phyloP scores from a whole-genome alignment of 1,139 yeast species.

The Pichia sp. region DNA sequence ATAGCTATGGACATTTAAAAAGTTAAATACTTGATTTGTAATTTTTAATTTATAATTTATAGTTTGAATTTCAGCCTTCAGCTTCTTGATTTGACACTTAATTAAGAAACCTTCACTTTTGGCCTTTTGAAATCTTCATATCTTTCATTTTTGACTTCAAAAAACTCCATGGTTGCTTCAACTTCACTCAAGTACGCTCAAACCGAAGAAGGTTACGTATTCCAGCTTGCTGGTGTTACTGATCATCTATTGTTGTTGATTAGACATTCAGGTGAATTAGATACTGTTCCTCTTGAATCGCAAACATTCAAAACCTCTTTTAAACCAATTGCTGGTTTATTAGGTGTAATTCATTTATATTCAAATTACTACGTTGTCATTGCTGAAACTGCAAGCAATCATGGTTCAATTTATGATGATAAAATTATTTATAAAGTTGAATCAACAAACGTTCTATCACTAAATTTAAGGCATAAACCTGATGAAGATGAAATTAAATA shows the following conservation, averaged over 20 bases:
- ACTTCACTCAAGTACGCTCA: conserved; percentile 22
- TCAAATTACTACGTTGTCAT: conserved; percentile 46
- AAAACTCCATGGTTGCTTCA: conserved; percentile 15
- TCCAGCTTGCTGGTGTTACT: conserved; percentile 17
- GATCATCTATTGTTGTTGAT: conserved; percentile 19
- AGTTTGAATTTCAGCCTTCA: too few relatives aligned
- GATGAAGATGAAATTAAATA: conserved; percentile 57
- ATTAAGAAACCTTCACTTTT: too few relatives aligned
- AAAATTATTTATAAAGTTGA: conserved; percentile 55
- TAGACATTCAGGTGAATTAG: conserved; percentile 21
- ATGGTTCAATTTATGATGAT: conserved; percentile 56
- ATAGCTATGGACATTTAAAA: too few relatives aligned
- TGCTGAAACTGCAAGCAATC: conserved; percentile 53
- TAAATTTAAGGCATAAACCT: conserved; percentile 30
- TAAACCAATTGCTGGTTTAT: conserved; percentile 51
- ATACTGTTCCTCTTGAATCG: conserved; percentile 24
- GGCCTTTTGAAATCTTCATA: too few relatives aligned
- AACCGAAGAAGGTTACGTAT: conserved; percentile 26
- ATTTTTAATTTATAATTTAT: too few relatives aligned
- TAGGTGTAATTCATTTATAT: conserved; percentile 65
- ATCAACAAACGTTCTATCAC: conserved; percentile 54
- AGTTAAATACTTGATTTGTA: too few relatives aligned
- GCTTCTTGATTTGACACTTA: too few relatives aligned
- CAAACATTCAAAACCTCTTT: conserved; percentile 15
- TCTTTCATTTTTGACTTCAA: too few relatives aligned